phyloP scores from a whole-genome alignment of 1,139 yeast genomes.

The Yamadazyma epiphylla region DNA sequence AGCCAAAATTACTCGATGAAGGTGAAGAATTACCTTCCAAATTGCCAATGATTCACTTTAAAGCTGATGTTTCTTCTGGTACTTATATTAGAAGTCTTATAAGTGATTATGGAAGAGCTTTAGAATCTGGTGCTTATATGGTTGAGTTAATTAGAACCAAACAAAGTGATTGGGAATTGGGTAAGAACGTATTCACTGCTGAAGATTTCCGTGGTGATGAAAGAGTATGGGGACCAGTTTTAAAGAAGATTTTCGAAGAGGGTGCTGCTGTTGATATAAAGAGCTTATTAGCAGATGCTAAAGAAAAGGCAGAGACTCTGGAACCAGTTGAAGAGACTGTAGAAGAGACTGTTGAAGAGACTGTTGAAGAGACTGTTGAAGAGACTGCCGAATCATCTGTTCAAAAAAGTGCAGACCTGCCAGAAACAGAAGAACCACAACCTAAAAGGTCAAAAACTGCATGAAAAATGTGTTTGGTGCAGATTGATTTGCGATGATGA shows the following conservation, averaged over 20 bases:
- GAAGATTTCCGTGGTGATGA: conserved; percentile 61
- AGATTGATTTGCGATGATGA: neutral
- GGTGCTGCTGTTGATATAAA: conserved; percentile 29
- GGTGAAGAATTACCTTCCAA: conserved; percentile 26
- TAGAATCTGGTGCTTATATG: conserved; percentile 86
- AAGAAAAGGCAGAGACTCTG: conserved; percentile 3
- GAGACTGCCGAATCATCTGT: conserved; percentile 7
- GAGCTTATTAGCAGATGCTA: conserved; percentile 17
- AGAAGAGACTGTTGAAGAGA: conserved; percentile 7
- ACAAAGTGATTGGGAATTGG: conserved; percentile 83
- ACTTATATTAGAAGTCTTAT: conserved; percentile 89
- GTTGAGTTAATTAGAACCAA: conserved; percentile 68
- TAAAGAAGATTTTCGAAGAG: conserved; percentile 44
- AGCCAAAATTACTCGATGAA: conserved; percentile 20
- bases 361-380: conserved; percentile 8
- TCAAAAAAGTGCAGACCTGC: neutral
- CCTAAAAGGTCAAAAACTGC: neutral
- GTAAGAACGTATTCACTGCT: conserved; percentile 63
- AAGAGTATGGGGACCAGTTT: conserved; percentile 65
- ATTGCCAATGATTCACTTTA: conserved; percentile 66
- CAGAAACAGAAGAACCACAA: neutral
- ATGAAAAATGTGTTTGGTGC: neutral
- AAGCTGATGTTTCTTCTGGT: conserved; percentile 86
- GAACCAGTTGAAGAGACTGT: conserved; percentile 10
- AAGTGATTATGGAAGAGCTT: conserved; percentile 82